These are phyloP conservation scores for Aspergillus bertholletiae DNA, from an alignment of 495 filamentous ascomycete species.

Conservation along the genomic window DNA sequence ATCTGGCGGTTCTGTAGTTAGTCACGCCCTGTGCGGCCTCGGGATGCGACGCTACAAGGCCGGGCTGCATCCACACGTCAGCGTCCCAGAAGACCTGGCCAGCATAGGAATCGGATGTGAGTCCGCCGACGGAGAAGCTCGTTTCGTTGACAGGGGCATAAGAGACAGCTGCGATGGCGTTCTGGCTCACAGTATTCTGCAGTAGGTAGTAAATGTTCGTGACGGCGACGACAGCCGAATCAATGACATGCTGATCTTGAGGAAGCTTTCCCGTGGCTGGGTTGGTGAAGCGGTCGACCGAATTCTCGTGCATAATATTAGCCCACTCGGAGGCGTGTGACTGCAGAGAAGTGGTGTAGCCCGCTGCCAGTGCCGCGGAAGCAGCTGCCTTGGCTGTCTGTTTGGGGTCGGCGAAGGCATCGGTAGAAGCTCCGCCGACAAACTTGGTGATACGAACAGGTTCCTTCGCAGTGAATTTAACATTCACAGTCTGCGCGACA, in stretches of 20 bases:
- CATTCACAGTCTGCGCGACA: constrained; percentile 52
- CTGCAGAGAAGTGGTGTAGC: constrained; percentile 44
- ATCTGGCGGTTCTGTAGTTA: constrained; percentile 53
- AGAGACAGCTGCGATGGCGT: constrained; percentile 37
- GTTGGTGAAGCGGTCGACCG: constrained; percentile 59
- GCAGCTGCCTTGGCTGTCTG: constrained; percentile 46
- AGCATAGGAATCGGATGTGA: constrained; percentile 60
- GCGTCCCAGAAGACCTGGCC: constrained; percentile 66
- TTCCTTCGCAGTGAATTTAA: constrained; percentile 46
- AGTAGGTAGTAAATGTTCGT: constrained; percentile 67
- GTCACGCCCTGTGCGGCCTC: constrained; percentile 54
- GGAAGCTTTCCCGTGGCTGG: constrained; percentile 59
- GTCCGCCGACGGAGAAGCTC: constrained; percentile 59
- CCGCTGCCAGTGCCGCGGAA: constrained; percentile 34
- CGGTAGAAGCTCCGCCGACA: constrained; percentile 58
- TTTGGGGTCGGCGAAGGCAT: constrained; percentile 55
- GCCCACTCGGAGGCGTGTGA: constrained; percentile 56
- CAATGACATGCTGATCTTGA: constrained; percentile 52
- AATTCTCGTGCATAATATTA: constrained; percentile 47
- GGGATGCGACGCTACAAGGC: constrained; percentile 56
- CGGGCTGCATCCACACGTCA: constrained; percentile 66
- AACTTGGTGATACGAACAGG: constrained; percentile 54
- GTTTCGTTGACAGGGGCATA: constrained; percentile 47
- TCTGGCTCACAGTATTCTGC: constrained; percentile 59
- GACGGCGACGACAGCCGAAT: constrained; percentile 61